Base-by-base conservation (phyloP, 2,329 filamentous ascomycete genomes). In the Aureobasidium sp. region DNA sequence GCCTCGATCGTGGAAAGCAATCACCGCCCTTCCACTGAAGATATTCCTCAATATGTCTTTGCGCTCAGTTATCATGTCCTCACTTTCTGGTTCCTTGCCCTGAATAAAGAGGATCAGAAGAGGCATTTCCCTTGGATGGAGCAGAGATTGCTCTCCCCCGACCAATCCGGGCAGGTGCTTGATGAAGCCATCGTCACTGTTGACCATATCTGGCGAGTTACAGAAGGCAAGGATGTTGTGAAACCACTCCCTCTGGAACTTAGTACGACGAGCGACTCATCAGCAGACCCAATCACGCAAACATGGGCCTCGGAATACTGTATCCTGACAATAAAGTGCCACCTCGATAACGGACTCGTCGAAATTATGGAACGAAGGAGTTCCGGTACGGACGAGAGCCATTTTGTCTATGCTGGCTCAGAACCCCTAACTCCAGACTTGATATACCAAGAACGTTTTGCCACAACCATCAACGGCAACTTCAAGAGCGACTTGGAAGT, bases 1-100 rank as follows among this genome's bases (percentile, higher is more conserved):
- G 32, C 47, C n/a, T 53, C 62, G 10, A 15, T 60, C 3, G 45
- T 60, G 11, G 42, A 61, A 3, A 52, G 36, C 32, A 32, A 41
- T n/a, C 36, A 52, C 15, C 61, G 53, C 5, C 53, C 45, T 41
- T 45, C 78, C 65, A 80, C 86, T 8, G 89, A 94, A 64, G 90
- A 94, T 66, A 80, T 96, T 54, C 91, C 92, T 4, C 89, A 94
- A 73, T 99, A 99, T 72, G 90, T 99, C 30, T 94, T 95, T 73
- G 89, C 91, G 1, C 79, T 97, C 58, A 93, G 93, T 9, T 96
- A 96, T 71, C 92, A 97, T 72, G 91, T 96, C 67, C 91, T 99
- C 66, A 88, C 91, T 1, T 97, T 96, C 71, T 99, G 94, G 94
- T 99, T 97, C 72, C 81, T 99, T 67, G 89, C 91, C 1, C 74